Base-by-base conservation (phyloP, 78 protist species). In the Dictyostelium intermedium region DNA sequence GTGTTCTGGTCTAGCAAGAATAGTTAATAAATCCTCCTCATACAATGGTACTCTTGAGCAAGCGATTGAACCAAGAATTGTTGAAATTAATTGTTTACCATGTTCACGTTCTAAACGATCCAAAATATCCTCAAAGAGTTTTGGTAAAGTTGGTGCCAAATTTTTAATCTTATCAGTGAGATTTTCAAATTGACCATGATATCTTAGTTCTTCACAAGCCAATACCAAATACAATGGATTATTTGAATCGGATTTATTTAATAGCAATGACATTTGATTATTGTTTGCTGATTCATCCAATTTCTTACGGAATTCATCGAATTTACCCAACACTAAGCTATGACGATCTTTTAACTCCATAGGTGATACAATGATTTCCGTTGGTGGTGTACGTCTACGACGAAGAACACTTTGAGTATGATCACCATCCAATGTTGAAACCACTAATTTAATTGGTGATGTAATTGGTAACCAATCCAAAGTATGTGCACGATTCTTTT, bases 391-490 rank as follows among this genome's bases (percentile, higher is more conserved):
- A n/a, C 41, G 74, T 69, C 92, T 35, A 61, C 85, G 50, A 23
- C 63, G 25, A 2, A 95, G 76, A 0, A 84, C 83, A 35, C 16
- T 13, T 30, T 86, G 74, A 20, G 77, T 79, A 30, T 60, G 91
- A 70, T 72, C 95, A 80, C 94, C 94, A 18, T 80, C 91, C 25
- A 60, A 32, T 3, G 87, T 79, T 37, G 84, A 61, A 61, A 93
- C n/a, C 4, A 95, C 34, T 1, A 78, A 4, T 76, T 80, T 70
- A n/a, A 80, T 85, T 78, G 77, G 91, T 32, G 43, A 76, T 41
- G 41, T 23, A 30, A 30, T 39, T 70, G 95, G 97, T 45, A 96
- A 23, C 97, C 97, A 96, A 32, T 86, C 96, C 14, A 96, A 41
- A 5, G 92, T 18, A 70, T 61, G 95, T 3, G 97, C 97, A 27